A percentile compares a stretch with the other conserved stretches of the same genome.
These are phyloP conservation scores for Asterionellopsis glacialis DNA, from an alignment of 108 stramenopile species.

Conservation along the genomic window DNA sequence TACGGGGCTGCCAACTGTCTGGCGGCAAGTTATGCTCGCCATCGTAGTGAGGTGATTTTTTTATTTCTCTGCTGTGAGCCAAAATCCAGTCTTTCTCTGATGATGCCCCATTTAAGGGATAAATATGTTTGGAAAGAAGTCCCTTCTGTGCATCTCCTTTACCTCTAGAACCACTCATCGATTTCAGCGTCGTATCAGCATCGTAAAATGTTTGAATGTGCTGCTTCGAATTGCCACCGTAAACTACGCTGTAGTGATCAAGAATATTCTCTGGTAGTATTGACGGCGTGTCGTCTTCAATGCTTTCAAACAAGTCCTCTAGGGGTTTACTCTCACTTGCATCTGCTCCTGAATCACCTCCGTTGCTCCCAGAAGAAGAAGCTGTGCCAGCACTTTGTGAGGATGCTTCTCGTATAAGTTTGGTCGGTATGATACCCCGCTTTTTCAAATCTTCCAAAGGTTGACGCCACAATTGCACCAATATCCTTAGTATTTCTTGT, in stretches of 20 bases:
- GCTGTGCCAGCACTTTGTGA: neutral
- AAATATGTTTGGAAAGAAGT: constrained; percentile 35
- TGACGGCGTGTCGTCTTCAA: constrained; percentile 25
- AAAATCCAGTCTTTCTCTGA: constrained; percentile 56
- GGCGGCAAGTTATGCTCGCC: constrained; percentile 6
- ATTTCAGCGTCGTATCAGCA: neutral
- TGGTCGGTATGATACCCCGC: constrained; percentile 5
- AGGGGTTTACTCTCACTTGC: neutral
- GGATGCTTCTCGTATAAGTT: constrained; percentile 17
- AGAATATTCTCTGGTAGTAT: constrained; percentile 22
- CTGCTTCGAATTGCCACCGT: constrained; percentile 7
- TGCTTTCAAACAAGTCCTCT: constrained; percentile 35
- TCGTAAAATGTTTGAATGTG: constrained; percentile 4
- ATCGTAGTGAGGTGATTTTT: constrained; percentile 7
- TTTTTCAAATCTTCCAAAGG: constrained; percentile 20
- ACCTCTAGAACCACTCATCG: neutral
- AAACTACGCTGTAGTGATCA: constrained; percentile 41
- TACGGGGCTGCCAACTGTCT: constrained; percentile 19
- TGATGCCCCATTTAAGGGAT: constrained; percentile 29
- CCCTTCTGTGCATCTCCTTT: neutral
- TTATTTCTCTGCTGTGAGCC: constrained; percentile 12
- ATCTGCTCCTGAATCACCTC: too few species aligned
- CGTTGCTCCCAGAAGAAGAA: too few species aligned
- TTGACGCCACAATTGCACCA: constrained; percentile 32
- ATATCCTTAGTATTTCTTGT: constrained; percentile 31